Percentiles rank a stretch among this genome's conserved stretches.
Conservation (phyloP, 176 grass and related monocot species). For the Oryza rufipogon region DNA sequence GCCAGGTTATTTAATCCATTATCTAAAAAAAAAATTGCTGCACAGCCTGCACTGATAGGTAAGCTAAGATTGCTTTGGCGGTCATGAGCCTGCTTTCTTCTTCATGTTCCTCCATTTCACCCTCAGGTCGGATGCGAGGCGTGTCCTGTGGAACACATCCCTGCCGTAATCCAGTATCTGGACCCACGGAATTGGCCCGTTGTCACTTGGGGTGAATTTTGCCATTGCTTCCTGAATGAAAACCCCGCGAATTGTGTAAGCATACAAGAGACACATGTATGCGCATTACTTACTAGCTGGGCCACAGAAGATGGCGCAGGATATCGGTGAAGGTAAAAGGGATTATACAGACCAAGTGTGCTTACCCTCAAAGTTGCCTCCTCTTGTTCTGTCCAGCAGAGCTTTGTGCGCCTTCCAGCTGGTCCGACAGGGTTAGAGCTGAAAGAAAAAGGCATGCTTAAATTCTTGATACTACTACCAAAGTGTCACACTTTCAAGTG, state of each 20-base stretch:
- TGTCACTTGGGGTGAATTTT: conserved; percentile 29
- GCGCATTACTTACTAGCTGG: conserved; percentile 7
- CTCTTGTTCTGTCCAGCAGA: conserved; percentile 61
- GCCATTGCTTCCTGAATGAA: conserved; percentile 58
- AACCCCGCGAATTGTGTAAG: conserved; percentile 34
- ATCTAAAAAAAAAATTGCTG: not conserved
- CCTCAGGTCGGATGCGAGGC: conserved; percentile 61
- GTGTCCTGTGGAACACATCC: conserved; percentile 54
- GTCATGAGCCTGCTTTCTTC: conserved; percentile 37
- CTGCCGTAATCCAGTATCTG: conserved; percentile 46
- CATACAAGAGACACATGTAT: not conserved
- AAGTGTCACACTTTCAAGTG: not conserved
- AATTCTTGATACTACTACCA: not conserved
- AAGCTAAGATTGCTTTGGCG: not conserved
- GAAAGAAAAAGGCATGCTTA: conserved; percentile 42
- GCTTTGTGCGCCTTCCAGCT: conserved; percentile 47
- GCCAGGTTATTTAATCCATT: no score
- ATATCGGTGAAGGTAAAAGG: conserved; percentile 2
- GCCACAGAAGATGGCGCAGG: conserved; percentile 11
- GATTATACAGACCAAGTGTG: conserved; percentile 21
- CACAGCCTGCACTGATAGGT: not conserved
- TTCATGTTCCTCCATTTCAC: conserved; percentile 83
- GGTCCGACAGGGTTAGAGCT: conserved; percentile 59
- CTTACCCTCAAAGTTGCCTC: conserved; percentile 57
- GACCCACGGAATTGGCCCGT: conserved; percentile 52